Conservation (phyloP, 176 grass and related monocot species). For the Oryza glumipatula region DNA sequence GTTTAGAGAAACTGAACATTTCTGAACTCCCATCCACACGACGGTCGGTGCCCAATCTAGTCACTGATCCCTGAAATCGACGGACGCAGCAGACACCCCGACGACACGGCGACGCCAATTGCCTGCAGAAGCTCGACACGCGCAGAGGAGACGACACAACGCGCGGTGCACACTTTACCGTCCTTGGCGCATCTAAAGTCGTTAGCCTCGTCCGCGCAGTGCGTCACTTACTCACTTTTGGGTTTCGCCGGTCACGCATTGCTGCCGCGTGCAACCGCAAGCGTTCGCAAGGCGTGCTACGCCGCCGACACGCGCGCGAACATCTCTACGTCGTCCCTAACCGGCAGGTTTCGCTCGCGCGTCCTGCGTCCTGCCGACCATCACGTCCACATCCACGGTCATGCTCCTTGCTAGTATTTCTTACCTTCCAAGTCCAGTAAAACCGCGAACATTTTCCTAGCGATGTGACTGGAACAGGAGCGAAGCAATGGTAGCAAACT, state of each 20-base stretch:
- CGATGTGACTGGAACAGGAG: background rate
- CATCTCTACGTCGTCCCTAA: background rate
- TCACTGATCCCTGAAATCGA: background rate
- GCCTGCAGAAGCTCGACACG: constrained; percentile 9
- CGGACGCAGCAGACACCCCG: background rate
- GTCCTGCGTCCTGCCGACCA: constrained; percentile 29
- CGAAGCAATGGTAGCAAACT: background rate
- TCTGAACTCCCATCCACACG: background rate
- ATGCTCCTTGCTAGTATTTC: background rate
- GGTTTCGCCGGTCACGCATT: background rate
- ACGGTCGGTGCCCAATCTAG: constrained; percentile 9
- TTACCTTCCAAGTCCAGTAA: constrained; percentile 18
- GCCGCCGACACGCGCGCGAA: background rate
- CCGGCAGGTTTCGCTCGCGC: background rate
- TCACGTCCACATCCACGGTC: constrained; percentile 1
- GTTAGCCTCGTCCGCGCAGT: background rate
- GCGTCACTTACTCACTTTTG: background rate
- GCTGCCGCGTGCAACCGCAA: background rate
- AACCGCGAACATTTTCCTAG: background rate
- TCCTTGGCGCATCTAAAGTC: background rate
- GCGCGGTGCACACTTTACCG: background rate
- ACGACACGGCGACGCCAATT: background rate
- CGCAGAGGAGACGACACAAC: background rate
- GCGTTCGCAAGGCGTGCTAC: background rate
- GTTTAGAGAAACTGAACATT: background rate